Evolutionary conservation across 768 basidiomycete species (phyloP), one percentile per base, ranked within the genome.

Genomic region (Lyophyllum decastes): DNA sequence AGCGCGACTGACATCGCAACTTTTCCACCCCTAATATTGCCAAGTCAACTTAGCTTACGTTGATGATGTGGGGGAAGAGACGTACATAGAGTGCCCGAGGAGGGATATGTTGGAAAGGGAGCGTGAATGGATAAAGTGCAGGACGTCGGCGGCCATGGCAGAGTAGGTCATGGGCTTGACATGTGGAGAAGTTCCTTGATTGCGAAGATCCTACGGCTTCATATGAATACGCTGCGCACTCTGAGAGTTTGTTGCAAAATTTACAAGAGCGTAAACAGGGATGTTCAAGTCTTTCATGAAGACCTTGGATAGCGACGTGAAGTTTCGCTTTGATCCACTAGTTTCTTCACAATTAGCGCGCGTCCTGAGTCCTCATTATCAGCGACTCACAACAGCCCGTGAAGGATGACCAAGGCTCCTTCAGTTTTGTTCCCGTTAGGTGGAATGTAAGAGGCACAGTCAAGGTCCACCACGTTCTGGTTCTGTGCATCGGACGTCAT

Each of bases 1-100:
- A 84, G 77, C 2, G 88, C 88, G 14, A 87, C 71, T 2, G 84
- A 66, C 87, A 89, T 89, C 0, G 87, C 88, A 1, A 82, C 86
- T 69, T 92, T 94, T 12, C 92, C 92, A 34, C 92, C 92, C 90
- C 90, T 92, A 59, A n/a, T n/a, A n/a, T n/a, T n/a, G n/a, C n/a
- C n/a, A n/a, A n/a, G 27, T 14, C 4, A 24, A 8, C 1, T 49
- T 21, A 55, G 40, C 25, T 2, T 47, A 11, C 16, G 51, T 55
- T 33, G 65, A 44, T 11, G 54, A 4, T 7, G 7, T 57, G 24
- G 19, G 17, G 38, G 19, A 51, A 26, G 45, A 35, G 9, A 73
- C 87, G 54, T 64, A 92, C 94, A 95, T 94, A 12, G 92, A 94
- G 67, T 95, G 94, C 0, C 93, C 94, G 12, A 95, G 75, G 4